A percentile compares a stretch with the other conserved stretches of the same genome.
Evolutionary conservation across 192 early-diverging fungal genomes (phyloP).

Genomic region (Phycomyces blakesleeanus): DNA sequence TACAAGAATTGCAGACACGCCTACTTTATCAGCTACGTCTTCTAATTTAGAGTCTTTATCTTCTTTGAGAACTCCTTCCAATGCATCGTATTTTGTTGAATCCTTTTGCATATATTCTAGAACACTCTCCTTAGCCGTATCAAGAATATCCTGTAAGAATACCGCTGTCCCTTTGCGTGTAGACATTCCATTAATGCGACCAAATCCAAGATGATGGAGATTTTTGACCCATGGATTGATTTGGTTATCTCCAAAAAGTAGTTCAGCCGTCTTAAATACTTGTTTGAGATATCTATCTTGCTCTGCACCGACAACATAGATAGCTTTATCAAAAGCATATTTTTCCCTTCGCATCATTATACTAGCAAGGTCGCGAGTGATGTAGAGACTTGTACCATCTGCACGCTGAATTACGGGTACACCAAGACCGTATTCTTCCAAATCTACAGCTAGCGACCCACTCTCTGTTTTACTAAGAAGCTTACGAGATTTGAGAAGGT

Average conservation of each 20-base stretch:
- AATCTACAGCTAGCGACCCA: constrained; percentile 77
- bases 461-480: constrained; percentile 60
- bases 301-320: constrained; percentile 84
- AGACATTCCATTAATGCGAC: constrained; percentile 87
- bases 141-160: constrained; percentile 90
- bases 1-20: constrained; percentile 81
- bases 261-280: constrained; percentile 84
- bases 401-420: constrained; percentile 67
- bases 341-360: constrained; percentile 70
- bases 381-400: constrained; percentile 87
- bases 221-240: constrained; percentile 4
- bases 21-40: constrained; percentile 72
- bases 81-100: constrained; percentile 3
- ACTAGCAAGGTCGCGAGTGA: constrained; percentile 89
- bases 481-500: constrained; percentile 58
- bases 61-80: not conserved
- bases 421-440: constrained; percentile 71
- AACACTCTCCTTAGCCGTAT: constrained; percentile 75
- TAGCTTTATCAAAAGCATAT: constrained; percentile 75
- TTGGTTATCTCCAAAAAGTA: constrained; percentile 41
- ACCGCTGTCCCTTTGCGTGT: constrained; percentile 89
- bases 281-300: constrained; percentile 86
- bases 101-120: constrained; percentile 60
- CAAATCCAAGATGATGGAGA: constrained; percentile 84
- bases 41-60: constrained; percentile 39